Percentiles rank a stretch among this genome's conserved stretches.
These are phyloP conservation scores for Isabelozyma pseudorhagii DNA, from an alignment of 805 yeast genomes.

Conservation along the genomic window DNA sequence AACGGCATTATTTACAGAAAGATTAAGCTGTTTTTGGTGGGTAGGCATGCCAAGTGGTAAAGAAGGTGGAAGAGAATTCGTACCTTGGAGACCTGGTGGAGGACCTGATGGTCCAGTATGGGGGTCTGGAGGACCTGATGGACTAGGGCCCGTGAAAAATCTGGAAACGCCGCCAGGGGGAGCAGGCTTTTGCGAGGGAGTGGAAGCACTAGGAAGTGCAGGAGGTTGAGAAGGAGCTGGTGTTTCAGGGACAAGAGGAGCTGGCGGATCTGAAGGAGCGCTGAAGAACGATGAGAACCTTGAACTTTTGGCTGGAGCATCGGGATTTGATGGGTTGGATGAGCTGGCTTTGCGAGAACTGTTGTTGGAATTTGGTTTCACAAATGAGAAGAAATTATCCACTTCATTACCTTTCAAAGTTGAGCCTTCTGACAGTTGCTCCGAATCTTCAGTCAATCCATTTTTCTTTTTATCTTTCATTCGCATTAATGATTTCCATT, in stretches of 20 bases:
- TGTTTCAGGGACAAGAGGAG: background rate
- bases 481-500: slow-evolving; percentile 55
- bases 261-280: slow-evolving; percentile 5
- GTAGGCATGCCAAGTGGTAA: background rate
- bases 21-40: slow-evolving; percentile 8
- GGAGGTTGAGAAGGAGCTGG: background rate
- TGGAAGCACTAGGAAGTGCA: background rate
- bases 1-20: slow-evolving; percentile 4
- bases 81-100: background rate
- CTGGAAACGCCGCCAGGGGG: background rate
- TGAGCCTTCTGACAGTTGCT: background rate
- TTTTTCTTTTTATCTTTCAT: slow-evolving; percentile 46
- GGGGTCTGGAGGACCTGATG: background rate
- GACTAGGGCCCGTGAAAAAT: background rate
- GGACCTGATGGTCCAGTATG: background rate
- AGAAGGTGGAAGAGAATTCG: background rate
- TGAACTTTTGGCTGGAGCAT: slow-evolving; percentile 26
- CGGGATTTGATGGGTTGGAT: slow-evolving; percentile 5
- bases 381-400: slow-evolving; percentile 42
- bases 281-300: slow-evolving; percentile 35
- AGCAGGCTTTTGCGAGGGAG: background rate
- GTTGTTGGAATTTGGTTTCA: slow-evolving; percentile 20
- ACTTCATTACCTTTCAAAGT: slow-evolving; percentile 33
- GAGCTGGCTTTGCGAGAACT: slow-evolving; percentile 3
- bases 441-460: slow-evolving; percentile 29